phyloP scores from a whole-genome alignment of 192 early-diverging fungal genomes.

The Linnemannia elongata region DNA sequence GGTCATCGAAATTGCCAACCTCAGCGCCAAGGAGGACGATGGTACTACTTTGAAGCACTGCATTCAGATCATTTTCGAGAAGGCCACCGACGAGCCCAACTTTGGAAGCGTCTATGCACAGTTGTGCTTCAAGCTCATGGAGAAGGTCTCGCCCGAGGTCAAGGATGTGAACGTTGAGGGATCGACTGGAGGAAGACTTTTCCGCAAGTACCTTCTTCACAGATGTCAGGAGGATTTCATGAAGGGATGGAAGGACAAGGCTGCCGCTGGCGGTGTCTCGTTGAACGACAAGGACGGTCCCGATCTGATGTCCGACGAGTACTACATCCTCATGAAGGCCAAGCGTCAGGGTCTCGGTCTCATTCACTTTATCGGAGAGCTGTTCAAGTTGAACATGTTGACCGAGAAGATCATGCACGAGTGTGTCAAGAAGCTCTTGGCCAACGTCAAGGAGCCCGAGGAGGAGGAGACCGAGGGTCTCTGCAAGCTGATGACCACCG shows the following conservation, averaged over 20 bases:
- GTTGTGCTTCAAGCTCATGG: constrained; percentile 87
- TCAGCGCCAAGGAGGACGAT: constrained; percentile 73
- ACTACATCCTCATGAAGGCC: constrained; percentile 88
- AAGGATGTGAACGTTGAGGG: constrained; percentile 73
- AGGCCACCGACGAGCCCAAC: constrained; percentile 94
- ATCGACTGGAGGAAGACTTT: constrained; percentile 73
- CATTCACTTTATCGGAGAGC: constrained; percentile 94
- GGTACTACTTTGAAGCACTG: constrained; percentile 84
- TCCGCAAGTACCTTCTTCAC: constrained; percentile 93
- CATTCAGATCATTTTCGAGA: constrained; percentile 92
- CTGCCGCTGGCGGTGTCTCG: constrained; percentile 64
- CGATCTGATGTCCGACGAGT: constrained; percentile 83
- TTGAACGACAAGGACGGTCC: constrained; percentile 70
- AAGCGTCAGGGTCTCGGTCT: constrained; percentile 97
- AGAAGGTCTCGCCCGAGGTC: constrained; percentile 67
- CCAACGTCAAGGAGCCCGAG: constrained; percentile 80
- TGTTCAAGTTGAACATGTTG: constrained; percentile 92
- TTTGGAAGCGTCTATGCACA: constrained; percentile 93
- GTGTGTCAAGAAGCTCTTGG: constrained; percentile 88
- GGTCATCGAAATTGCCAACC: constrained; percentile 84
- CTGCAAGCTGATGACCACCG: constrained; percentile 91
- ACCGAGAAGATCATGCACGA: constrained; percentile 96
- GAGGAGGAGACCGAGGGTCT: constrained; percentile 97
- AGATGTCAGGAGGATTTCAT: constrained; percentile 98
- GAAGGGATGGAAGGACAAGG: constrained; percentile 86